These are phyloP conservation scores for Pyricularia sp. DNA, from an alignment of 2,329 filamentous ascomycete genomes.

Conservation along the genomic window DNA sequence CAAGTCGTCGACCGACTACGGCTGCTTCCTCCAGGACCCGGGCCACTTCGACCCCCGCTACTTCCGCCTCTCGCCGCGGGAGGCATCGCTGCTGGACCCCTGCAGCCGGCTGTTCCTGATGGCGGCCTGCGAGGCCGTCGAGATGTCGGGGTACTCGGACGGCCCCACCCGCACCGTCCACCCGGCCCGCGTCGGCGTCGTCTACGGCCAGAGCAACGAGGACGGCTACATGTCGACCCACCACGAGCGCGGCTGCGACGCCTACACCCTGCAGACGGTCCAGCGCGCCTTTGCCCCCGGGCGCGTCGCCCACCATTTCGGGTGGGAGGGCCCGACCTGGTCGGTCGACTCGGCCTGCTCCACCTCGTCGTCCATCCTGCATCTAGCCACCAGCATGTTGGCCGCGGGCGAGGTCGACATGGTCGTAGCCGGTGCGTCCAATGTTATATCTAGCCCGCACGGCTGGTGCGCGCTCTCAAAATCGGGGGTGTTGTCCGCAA, in stretches of 20 bases:
- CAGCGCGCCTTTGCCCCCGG: constrained; percentile 41
- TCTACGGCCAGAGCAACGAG: constrained; percentile 68
- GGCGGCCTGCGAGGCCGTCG: constrained; percentile 71
- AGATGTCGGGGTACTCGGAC: constrained; percentile 63
- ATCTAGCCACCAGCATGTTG: constrained; percentile 49
- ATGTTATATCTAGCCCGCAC: constrained; percentile 43
- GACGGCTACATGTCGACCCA: constrained; percentile 72
- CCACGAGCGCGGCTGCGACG: constrained; percentile 49
- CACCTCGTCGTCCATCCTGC: constrained; percentile 25
- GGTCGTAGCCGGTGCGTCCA: constrained; percentile 54
- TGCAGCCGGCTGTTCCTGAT: constrained; percentile 64
- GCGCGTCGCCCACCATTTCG: constrained; percentile 34
- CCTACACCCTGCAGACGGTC: constrained; percentile 43
- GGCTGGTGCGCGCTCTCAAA: constrained; percentile 54
- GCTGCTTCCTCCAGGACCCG: constrained; percentile 61
- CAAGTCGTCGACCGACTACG: constrained; percentile 29
- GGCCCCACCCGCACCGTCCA: constrained; percentile 59
- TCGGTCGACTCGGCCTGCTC: constrained; percentile 32
- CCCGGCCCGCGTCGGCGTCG: constrained; percentile 52
- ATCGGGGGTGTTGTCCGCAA: constrained; percentile 52
- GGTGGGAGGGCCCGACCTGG: constrained; percentile 27
- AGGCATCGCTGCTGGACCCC: constrained; percentile 67
- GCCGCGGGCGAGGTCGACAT: constrained; percentile 58
- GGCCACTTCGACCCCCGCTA: constrained; percentile 68
- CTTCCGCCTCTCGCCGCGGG: constrained; percentile 76